Conservation (phyloP, 1,284 basidiomycete genomes). For the Ceratobasidium sp. region DNA sequence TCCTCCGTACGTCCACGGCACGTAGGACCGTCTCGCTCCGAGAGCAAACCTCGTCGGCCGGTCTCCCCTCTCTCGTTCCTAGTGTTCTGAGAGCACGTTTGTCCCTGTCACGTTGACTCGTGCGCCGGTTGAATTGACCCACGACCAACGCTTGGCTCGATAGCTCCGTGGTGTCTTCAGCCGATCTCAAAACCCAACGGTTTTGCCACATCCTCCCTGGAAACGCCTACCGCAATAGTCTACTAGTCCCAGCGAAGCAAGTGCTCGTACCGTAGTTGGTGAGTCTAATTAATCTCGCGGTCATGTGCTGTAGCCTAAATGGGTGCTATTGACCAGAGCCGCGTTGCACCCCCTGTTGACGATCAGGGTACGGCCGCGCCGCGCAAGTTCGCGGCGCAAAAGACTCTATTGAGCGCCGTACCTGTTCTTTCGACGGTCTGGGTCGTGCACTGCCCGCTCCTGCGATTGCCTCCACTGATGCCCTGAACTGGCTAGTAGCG, state of each 20-base stretch:
- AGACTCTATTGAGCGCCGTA: slow-evolving; percentile 37
- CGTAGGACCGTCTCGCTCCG: slow-evolving; percentile 39
- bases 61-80: slow-evolving; percentile 12
- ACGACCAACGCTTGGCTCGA: slow-evolving; percentile 33
- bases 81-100: slow-evolving; percentile 45
- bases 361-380: slow-evolving; percentile 42
- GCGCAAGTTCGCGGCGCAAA: slow-evolving; percentile 41
- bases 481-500: slow-evolving; percentile 37
- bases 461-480: slow-evolving; percentile 18
- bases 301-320: slow-evolving; percentile 14
- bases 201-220: slow-evolving; percentile 9
- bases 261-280: slow-evolving; percentile 39
- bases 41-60: slow-evolving; percentile 34
- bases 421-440: not conserved
- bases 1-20: slow-evolving; percentile 36
- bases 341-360: slow-evolving; percentile 31
- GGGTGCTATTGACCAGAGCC: slow-evolving; percentile 16
- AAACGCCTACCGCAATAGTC: slow-evolving; percentile 15
- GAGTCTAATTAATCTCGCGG: slow-evolving; percentile 14
- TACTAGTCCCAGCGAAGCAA: slow-evolving; percentile 44
- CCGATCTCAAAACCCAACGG: slow-evolving; percentile 35
- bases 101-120: slow-evolving; percentile 43
- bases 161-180: slow-evolving; percentile 35
- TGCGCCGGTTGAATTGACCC: slow-evolving; percentile 34
- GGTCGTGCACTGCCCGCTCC: slow-evolving; percentile 41